Evolutionary conservation across 352 stramenopile genomes (phyloP), one percentile per base, ranked within the genome.

Genomic region (Globisporangium yorkense): DNA sequence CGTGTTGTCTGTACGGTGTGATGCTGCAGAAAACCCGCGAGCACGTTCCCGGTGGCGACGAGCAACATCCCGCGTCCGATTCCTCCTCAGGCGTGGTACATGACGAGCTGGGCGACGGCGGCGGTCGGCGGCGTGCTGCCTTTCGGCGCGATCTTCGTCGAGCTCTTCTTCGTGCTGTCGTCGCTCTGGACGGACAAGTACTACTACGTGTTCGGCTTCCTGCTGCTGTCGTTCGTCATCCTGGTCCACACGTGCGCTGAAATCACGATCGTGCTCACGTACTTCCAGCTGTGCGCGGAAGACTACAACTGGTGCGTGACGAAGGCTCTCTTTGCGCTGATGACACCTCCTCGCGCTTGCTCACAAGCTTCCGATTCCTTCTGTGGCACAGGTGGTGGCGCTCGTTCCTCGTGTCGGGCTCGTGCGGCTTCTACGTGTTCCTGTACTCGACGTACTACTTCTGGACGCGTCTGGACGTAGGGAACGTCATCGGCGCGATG

Each of bases 191-290:
- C 98, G 66, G 92, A 98, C 84, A 97, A 98, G 72, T 99, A 99
- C 74, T 99, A 99, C 87, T 99, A 99, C 80, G 92, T 99, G 10
- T 99, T 99, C 78, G 96, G 96, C 56, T 99, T 99, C 79, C 82
- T 99, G 21, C 75, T 99, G 59, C 71, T 99, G 39, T 97, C 98
- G 47, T 99, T 99, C 67, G 61, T 99, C 50, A 99, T 99, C 65
- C 80, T 99, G 41, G 74, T 99, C 55, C 88, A 99, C 57, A 99
- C 97, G 27, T 99, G 96, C 70, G 96, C 97, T 8, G 97, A 99
- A 72, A 99, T 99, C 73, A 98, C 96, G 46, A 98, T 99, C 68
- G 92, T 99, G 41, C 92, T 99, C 71, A 98, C 88, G 63, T 99
- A 99, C 81, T 99, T 99, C 74, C 97, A 99, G 87, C 93, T 99